A percentile compares a stretch with the other conserved stretches of the same genome.
Conservation (phyloP, 352 stramenopile genomes). For the Phytopythium chamaehyphon region DNA sequence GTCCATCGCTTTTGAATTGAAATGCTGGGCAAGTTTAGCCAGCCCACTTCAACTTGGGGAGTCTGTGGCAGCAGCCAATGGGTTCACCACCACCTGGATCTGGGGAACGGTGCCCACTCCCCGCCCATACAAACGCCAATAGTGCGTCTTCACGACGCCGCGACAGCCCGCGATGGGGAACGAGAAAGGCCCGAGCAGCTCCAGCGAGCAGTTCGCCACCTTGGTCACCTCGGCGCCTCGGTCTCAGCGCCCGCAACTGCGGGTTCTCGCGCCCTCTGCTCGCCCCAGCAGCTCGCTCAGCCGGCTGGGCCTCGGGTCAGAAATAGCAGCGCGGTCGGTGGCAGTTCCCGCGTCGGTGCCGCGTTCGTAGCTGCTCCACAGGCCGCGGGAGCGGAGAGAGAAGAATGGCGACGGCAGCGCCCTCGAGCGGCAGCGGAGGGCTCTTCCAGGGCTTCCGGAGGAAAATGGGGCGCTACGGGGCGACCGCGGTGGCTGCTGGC, state of each 20-base stretch:
- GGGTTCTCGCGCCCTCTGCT: too few relatives aligned
- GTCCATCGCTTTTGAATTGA: neutral
- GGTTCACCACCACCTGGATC: neutral
- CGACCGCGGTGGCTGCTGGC: conserved; percentile 1
- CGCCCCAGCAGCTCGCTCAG: too few relatives aligned
- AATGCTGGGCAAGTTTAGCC: neutral
- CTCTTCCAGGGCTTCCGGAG: conserved; percentile 56
- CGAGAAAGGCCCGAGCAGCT: too few relatives aligned
- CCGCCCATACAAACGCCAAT: neutral
- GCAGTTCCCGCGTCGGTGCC: neutral
- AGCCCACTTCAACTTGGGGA: neutral
- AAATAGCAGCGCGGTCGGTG: neutral
- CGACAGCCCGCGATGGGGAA: too few relatives aligned
- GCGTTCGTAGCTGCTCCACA: neutral
- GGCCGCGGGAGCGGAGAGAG: too few relatives aligned
- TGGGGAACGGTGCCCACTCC: neutral
- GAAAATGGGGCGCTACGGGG: conserved; percentile 52
- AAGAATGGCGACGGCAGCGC: conserved; percentile 1
- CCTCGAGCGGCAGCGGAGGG: conserved; percentile 6
- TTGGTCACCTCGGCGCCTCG: too few relatives aligned
- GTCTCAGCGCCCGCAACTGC: too few relatives aligned
- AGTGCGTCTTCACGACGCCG: too few relatives aligned
- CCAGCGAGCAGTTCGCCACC: too few relatives aligned
- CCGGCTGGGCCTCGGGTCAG: too few relatives aligned
- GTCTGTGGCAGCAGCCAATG: neutral